A percentile compares a stretch with the other conserved stretches of the same genome.
These are phyloP conservation scores for Marasmius oreades DNA, from an alignment of 1,284 basidiomycete genomes.

Conservation along the genomic window DNA sequence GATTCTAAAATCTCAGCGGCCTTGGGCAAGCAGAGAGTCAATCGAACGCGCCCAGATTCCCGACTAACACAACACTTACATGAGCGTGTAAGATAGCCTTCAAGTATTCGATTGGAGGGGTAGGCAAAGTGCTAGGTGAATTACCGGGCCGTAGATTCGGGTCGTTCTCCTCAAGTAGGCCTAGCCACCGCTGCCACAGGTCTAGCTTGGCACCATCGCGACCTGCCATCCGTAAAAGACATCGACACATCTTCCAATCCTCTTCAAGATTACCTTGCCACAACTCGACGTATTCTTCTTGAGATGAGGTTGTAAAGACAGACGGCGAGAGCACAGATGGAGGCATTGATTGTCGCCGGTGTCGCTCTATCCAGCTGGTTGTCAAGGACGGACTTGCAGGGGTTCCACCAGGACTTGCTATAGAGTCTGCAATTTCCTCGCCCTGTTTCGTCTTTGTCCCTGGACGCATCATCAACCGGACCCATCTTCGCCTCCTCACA, in stretches of 20 bases:
- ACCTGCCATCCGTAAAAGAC: conserved; percentile 47
- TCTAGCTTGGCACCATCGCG: conserved; percentile 71
- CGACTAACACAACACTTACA: conserved; percentile 39
- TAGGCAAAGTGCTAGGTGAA: conserved; percentile 15
- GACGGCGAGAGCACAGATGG: conserved; percentile 10
- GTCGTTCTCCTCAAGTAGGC: conserved; percentile 21
- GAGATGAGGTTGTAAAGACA: neutral
- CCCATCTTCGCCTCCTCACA: conserved; percentile 74
- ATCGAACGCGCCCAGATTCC: neutral
- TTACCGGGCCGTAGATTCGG: conserved; percentile 28
- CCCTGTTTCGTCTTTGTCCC: conserved; percentile 26
- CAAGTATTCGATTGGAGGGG: conserved; percentile 42
- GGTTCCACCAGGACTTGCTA: neutral
- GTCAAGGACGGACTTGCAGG: conserved; percentile 17
- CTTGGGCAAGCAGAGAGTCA: neutral
- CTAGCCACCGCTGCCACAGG: conserved; percentile 66
- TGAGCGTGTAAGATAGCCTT: conserved; percentile 49
- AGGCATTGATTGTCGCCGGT: conserved; percentile 4
- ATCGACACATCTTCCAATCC: conserved; percentile 60
- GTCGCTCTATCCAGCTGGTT: conserved; percentile 1
- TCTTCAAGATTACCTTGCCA: conserved; percentile 43
- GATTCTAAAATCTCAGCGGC: conserved; percentile 2
- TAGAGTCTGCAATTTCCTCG: conserved; percentile 7
- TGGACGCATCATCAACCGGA: conserved; percentile 76
- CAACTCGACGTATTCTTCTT: conserved; percentile 21